Evolutionary conservation across 345 rosid genomes (phyloP).

Genomic region (Pseudoturritis turrita): DNA sequence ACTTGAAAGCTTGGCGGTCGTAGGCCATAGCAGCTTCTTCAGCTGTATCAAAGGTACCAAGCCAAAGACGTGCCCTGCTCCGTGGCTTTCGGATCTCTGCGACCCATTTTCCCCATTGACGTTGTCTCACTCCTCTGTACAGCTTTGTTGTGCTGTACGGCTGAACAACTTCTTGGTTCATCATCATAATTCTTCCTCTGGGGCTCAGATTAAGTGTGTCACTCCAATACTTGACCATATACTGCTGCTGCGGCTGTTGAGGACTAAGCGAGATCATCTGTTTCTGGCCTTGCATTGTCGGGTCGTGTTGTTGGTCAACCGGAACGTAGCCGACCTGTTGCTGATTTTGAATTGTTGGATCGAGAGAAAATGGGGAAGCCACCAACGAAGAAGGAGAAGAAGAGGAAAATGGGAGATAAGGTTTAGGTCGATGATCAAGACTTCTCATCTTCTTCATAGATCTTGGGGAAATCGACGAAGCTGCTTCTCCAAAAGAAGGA

Average conservation of each 20-base stretch:
- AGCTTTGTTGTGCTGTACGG: slow-evolving; percentile 76
- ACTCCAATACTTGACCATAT: slow-evolving; percentile 60
- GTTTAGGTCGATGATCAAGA: slow-evolving; percentile 43
- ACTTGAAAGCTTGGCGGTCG: slow-evolving; percentile 86
- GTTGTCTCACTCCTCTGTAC: slow-evolving; percentile 93
- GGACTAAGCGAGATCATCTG: slow-evolving; percentile 76
- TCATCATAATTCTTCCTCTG: slow-evolving; percentile 77
- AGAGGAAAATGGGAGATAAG: slow-evolving; percentile 11
- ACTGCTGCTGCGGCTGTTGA: slow-evolving; percentile 58
- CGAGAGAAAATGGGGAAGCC: slow-evolving; percentile 49
- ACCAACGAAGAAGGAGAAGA: slow-evolving; percentile 24
- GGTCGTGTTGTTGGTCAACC: neutral
- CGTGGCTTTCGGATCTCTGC: slow-evolving; percentile 98
- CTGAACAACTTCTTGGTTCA: slow-evolving; percentile 50
- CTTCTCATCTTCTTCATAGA: slow-evolving; percentile 66
- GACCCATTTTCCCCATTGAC: slow-evolving; percentile 99
- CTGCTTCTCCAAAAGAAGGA: slow-evolving; percentile 44
- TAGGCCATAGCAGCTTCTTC: slow-evolving; percentile 98
- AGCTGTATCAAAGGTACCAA: slow-evolving; percentile 83
- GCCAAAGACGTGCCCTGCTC: slow-evolving; percentile 95
- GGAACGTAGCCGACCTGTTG: slow-evolving; percentile 24
- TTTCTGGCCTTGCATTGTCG: slow-evolving; percentile 25
- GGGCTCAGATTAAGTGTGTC: slow-evolving; percentile 70
- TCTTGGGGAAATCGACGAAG: slow-evolving; percentile 54
- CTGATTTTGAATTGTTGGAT: slow-evolving; percentile 38